Conservation (phyloP, 345 rosid species). For the Murraya paniculata region DNA sequence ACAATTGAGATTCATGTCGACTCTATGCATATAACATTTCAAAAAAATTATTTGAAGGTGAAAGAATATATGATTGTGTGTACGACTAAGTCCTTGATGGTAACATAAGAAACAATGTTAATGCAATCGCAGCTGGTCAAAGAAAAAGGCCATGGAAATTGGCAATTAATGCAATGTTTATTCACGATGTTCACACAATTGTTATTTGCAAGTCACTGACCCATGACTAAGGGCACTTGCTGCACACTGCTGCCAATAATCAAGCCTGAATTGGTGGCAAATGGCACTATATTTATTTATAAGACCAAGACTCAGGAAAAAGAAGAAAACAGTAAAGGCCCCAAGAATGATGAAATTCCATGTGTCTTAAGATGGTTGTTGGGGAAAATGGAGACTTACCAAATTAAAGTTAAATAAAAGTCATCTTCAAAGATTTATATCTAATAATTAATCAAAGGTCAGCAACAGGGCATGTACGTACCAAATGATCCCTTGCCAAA, state of each 20-base stretch:
- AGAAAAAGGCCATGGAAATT: no score
- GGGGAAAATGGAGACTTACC: not conserved
- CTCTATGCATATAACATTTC: no score
- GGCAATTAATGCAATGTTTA: not conserved
- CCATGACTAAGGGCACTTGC: not conserved
- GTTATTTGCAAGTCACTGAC: not conserved
- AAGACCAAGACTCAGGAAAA: not conserved
- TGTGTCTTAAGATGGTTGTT: not conserved
- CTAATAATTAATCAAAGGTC: not conserved
- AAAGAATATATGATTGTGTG: no score
- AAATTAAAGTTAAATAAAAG: not conserved
- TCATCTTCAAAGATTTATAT: not conserved
- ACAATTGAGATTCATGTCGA: no score
- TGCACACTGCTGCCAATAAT: not conserved
- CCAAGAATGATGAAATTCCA: not conserved
- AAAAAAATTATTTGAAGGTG: no score
- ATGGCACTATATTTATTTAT: not conserved
- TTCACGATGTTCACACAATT: not conserved
- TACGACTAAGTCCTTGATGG: no score
- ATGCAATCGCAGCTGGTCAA: no score
- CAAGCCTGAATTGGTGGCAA: not conserved
- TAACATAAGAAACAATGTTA: no score
- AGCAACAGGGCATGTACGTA: not conserved
- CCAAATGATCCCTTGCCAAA: not conserved
- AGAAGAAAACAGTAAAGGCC: not conserved